Evolutionary conservation across 2,329 filamentous ascomycete genomes (phyloP).

Genomic region (Mollisiaceae sp.): DNA sequence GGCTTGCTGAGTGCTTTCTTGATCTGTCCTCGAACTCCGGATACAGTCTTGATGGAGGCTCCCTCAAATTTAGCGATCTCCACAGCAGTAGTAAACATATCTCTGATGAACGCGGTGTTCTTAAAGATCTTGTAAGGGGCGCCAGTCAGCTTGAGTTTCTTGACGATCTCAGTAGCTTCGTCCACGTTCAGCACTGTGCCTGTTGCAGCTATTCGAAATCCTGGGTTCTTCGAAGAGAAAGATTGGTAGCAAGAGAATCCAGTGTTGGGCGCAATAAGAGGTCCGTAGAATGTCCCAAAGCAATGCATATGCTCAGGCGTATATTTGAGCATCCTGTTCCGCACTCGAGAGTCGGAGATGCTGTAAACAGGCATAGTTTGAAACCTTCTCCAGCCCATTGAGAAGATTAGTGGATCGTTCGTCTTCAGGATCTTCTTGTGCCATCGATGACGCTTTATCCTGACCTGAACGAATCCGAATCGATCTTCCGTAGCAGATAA

Average conservation of each 20-base stretch:
- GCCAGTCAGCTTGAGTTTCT: conserved; percentile 97
- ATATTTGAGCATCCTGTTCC: conserved; percentile 98
- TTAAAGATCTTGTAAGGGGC: conserved; percentile 98
- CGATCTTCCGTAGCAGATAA: conserved; percentile 91
- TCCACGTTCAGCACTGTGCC: conserved; percentile 94
- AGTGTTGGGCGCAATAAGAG: conserved; percentile 92
- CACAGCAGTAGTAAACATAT: conserved; percentile 93
- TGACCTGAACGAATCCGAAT: conserved; percentile 92
- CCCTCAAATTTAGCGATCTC: conserved; percentile 99
- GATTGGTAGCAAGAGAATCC: conserved; percentile 94
- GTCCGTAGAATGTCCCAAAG: conserved; percentile 93
- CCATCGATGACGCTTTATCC: conserved; percentile 97
- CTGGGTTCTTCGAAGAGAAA: conserved; percentile 81
- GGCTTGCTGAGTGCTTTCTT: conserved; percentile 93
- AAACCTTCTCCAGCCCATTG: conserved; percentile 93
- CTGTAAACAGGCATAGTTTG: conserved; percentile 92
- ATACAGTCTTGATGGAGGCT: conserved; percentile 93
- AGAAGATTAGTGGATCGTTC: conserved; percentile 96
- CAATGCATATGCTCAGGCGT: conserved; percentile 99
- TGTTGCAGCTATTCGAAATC: conserved; percentile 93
- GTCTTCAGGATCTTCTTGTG: conserved; percentile 99
- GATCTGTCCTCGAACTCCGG: conserved; percentile 94
- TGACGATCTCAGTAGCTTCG: conserved; percentile 95
- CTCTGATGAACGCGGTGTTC: conserved; percentile 97
- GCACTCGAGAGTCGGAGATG: conserved; percentile 89